Evolutionary conservation across 1,284 basidiomycete genomes (phyloP).

Genomic region (Apiotrichum brassicae): DNA sequence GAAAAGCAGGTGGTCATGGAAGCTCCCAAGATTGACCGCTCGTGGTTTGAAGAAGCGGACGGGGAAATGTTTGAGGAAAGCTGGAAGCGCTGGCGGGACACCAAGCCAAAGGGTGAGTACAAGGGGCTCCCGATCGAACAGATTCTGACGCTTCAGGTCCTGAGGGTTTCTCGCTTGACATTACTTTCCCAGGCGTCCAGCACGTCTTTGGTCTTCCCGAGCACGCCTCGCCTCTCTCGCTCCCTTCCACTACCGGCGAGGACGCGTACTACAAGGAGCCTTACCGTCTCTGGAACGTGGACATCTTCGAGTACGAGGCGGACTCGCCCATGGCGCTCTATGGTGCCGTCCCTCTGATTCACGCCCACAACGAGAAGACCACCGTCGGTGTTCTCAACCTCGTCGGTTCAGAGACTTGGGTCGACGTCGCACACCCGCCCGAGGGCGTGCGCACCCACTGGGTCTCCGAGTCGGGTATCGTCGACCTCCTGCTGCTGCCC

Average conservation of each 20-base stretch:
- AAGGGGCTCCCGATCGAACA: too few relatives aligned
- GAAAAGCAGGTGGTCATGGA: slow-evolving; percentile 55
- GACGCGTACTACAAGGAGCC: slow-evolving; percentile 73
- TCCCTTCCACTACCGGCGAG: slow-evolving; percentile 63
- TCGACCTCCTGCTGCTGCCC: slow-evolving; percentile 89
- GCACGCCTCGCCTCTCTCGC: slow-evolving; percentile 82
- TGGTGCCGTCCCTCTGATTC: slow-evolving; percentile 84
- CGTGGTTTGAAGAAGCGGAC: slow-evolving; percentile 80
- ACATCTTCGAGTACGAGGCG: slow-evolving; percentile 94
- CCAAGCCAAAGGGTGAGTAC: slow-evolving; percentile 81
- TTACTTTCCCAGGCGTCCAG: slow-evolving; percentile 83
- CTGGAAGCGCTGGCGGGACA: slow-evolving; percentile 78
- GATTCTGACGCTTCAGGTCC: too few relatives aligned
- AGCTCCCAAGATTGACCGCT: slow-evolving; percentile 52
- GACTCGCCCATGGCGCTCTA: slow-evolving; percentile 88
- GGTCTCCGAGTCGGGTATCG: slow-evolving; percentile 92
- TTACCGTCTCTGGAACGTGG: slow-evolving; percentile 90
- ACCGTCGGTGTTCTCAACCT: slow-evolving; percentile 89
- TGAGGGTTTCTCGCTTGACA: slow-evolving; percentile 86
- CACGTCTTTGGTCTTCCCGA: slow-evolving; percentile 95
- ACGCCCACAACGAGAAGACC: slow-evolving; percentile 73
- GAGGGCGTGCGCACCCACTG: slow-evolving; percentile 76
- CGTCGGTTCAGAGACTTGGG: slow-evolving; percentile 91
- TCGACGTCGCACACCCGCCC: slow-evolving; percentile 70
- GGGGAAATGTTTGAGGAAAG: slow-evolving; percentile 85